Conservation (phyloP, 768 basidiomycete species). For the Dacryopinax spathularia region DNA sequence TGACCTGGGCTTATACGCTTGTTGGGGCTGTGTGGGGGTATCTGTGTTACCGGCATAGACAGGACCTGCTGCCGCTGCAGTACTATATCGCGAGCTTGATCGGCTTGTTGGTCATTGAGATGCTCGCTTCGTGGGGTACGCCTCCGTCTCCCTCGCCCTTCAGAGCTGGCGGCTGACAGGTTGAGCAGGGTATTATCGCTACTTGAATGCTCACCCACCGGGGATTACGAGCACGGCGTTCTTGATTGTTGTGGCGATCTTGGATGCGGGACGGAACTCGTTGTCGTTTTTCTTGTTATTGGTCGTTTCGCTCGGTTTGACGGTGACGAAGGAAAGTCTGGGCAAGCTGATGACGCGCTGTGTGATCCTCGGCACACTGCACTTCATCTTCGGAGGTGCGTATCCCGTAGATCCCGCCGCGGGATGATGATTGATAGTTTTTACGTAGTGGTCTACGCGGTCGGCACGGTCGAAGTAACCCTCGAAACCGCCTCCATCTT, state of each 20-base stretch:
- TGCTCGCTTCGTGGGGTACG: slow-evolving; percentile 80
- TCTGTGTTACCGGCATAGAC: slow-evolving; percentile 63
- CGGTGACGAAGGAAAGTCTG: slow-evolving; percentile 79
- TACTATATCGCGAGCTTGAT: slow-evolving; percentile 85
- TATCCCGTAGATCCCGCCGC: slow-evolving; percentile 2
- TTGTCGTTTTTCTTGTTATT: slow-evolving; percentile 91
- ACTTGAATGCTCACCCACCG: slow-evolving; percentile 75
- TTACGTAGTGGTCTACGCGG: slow-evolving; percentile 64
- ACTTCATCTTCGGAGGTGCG: slow-evolving; percentile 90
- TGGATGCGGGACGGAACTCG: slow-evolving; percentile 89
- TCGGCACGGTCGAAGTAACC: slow-evolving; percentile 87
- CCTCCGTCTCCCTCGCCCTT: slow-evolving; percentile 8
- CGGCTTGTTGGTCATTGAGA: slow-evolving; percentile 78
- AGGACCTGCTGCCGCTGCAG: slow-evolving; percentile 70
- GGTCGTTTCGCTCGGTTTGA: slow-evolving; percentile 81
- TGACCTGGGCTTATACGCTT: slow-evolving; percentile 64
- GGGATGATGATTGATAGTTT: not conserved
- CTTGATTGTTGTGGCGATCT: slow-evolving; percentile 86
- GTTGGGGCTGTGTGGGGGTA: slow-evolving; percentile 66
- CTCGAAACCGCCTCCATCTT: slow-evolving; percentile 82
- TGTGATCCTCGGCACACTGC: slow-evolving; percentile 63
- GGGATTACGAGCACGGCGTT: slow-evolving; percentile 68
- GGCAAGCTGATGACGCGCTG: slow-evolving; percentile 75
- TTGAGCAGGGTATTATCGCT: slow-evolving; percentile 71
- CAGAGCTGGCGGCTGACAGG: not conserved